phyloP scores from a whole-genome alignment of 2,329 filamentous ascomycete species.

The Fusarium anguioides region DNA sequence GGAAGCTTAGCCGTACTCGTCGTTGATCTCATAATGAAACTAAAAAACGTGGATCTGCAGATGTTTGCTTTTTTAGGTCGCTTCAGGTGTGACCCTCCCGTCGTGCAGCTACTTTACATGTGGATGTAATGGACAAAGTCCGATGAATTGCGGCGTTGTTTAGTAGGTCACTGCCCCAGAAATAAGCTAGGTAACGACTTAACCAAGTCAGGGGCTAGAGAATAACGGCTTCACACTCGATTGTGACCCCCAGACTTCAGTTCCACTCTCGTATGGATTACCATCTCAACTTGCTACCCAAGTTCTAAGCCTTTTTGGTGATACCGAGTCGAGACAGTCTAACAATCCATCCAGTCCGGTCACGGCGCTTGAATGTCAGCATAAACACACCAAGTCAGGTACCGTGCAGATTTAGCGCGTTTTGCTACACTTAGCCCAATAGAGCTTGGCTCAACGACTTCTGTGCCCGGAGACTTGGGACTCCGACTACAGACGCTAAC shows the following conservation, averaged over 20 bases:
- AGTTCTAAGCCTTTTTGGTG: constrained; percentile 6
- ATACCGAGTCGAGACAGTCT: constrained; percentile 1
- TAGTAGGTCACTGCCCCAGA: constrained; percentile 5
- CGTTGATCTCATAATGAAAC: constrained; percentile 22
- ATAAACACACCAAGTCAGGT: constrained; percentile 22
- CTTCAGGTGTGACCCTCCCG: constrained; percentile 30
- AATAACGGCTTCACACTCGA: constrained; percentile 4
- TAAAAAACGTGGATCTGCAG: constrained; percentile 27
- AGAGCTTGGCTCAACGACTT: constrained; percentile 12
- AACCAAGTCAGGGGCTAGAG: constrained; percentile 14
- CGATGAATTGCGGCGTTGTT: constrained; percentile 20
- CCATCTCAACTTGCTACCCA: too few relatives aligned
- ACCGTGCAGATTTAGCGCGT: constrained; percentile 13
- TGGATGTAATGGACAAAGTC: constrained; percentile 6
- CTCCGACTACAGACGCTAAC: constrained; percentile 23
- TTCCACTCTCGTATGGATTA: constrained; percentile 4
- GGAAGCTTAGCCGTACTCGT: constrained; percentile 3
- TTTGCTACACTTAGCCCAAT: constrained; percentile 11
- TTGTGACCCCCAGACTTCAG: constrained; percentile 6
- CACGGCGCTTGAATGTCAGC: constrained; percentile 13
- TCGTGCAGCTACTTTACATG: not conserved
- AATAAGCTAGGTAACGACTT: not conserved
- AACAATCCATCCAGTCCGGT: not conserved
- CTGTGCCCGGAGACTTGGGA: constrained; percentile 34
- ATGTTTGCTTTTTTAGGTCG: constrained; percentile 29